Evolutionary conservation across 2,329 filamentous ascomycete genomes (phyloP).

Genomic region (Neurospora sp.): DNA sequence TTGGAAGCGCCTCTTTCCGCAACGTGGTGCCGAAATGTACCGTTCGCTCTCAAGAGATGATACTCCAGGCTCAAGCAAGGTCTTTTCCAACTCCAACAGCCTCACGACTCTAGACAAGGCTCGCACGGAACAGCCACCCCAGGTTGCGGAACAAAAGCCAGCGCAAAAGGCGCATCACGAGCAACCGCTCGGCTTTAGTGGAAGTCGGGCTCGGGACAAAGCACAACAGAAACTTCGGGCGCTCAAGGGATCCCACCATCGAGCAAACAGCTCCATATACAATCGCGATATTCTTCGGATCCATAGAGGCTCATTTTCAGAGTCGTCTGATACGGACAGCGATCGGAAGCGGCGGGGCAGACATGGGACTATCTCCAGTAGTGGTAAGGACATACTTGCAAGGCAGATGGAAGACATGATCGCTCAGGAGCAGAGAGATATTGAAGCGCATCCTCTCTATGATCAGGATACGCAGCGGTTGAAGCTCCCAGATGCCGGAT

Average conservation of each 20-base stretch:
- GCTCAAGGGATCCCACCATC: slow-evolving; percentile 45
- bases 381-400: slow-evolving; percentile 43
- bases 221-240: slow-evolving; percentile 52
- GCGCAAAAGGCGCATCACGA: slow-evolving; percentile 28
- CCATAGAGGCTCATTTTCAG: slow-evolving; percentile 46
- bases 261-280: slow-evolving; percentile 39
- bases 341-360: slow-evolving; percentile 32
- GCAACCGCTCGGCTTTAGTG: slow-evolving; percentile 31
- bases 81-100: slow-evolving; percentile 5
- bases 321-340: slow-evolving; percentile 49
- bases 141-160: neutral
- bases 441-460: slow-evolving; percentile 24
- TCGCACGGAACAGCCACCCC: slow-evolving; percentile 15
- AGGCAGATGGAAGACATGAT: slow-evolving; percentile 55
- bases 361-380: slow-evolving; percentile 38
- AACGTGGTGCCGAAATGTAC: slow-evolving; percentile 18
- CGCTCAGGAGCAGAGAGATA: slow-evolving; percentile 40
- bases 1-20: slow-evolving; percentile 62
- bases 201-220: slow-evolving; percentile 39
- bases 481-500: slow-evolving; percentile 23
- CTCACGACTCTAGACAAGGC: slow-evolving; percentile 13
- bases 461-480: slow-evolving; percentile 24
- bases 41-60: slow-evolving; percentile 21
- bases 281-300: slow-evolving; percentile 44
- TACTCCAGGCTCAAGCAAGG: slow-evolving; percentile 14